Evolutionary conservation across 2,329 filamentous ascomycete species (phyloP), one percentile per base, ranked within the genome.

Genomic region (Gaeumannomyces tritici): DNA sequence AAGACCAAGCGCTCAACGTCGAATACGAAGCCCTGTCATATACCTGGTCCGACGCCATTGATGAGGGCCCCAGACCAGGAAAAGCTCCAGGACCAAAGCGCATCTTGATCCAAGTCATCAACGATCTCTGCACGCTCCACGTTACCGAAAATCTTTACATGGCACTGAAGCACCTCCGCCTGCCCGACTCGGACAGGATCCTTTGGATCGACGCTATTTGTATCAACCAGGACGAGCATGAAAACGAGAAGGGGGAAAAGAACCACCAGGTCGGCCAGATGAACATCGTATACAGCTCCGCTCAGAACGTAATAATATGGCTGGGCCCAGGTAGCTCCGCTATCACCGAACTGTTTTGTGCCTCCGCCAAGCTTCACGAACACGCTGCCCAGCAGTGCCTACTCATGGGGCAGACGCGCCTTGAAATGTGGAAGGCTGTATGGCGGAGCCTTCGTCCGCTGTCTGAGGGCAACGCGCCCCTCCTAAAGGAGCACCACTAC

Each of bases 21-120:
- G 35, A 64, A 1, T 69, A 68, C 31, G 64, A 66, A 12, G 67
- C 67, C 3, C 61, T 69, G 0, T 69, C 67, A 0, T 68, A 67
- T 26, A 61, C 62, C 1, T 69, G 67, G 67, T 67, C 67, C 2
- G 47, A 31, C 0, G 27, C 55, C 1, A 6, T 29, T 1, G n/a
- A 55, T 2, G 7, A n/a, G 1, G 35, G 35, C 35, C 13, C 15
- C 13, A 42, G 7, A 6, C 35, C 35, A 15, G 35, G 13, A 13
- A 15, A 42, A 15, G 15, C 35, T 15, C 35, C 35, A 18, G 18
- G 18, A 15, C 13, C 35, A 15, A 42, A 42, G 4, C 4, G 7
- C 35, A 55, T 69, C 3, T 21, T 35, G 4, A 5, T 65, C 3
- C 56, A 64, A 15, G 61, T n/a, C n/a, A n/a, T n/a, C n/a, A n/a